Conservation (phyloP, 1,284 basidiomycete genomes). For the Lignosus rhinocerotis region DNA sequence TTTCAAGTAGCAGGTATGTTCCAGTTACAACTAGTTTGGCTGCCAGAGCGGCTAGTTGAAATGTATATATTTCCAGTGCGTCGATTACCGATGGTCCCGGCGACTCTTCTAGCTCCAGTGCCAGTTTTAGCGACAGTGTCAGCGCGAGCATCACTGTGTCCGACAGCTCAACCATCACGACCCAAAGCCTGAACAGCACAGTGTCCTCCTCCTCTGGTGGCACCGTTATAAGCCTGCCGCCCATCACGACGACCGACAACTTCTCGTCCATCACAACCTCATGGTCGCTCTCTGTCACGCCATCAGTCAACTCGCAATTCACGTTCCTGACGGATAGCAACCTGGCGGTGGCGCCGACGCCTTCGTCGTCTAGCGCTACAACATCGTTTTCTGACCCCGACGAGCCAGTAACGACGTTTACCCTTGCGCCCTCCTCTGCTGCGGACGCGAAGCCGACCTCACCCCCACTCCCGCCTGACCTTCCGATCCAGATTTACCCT, state of each 20-base stretch:
- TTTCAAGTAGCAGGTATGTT: conserved; percentile 8
- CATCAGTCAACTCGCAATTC: conserved; percentile 24
- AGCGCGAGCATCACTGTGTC: neutral
- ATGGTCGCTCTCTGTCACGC: conserved; percentile 23
- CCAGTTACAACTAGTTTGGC: conserved; percentile 1
- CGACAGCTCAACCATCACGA: conserved; percentile 6
- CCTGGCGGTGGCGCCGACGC: conserved; percentile 23
- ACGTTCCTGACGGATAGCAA: conserved; percentile 25
- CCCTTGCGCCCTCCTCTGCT: conserved; percentile 25
- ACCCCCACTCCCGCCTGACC: conserved; percentile 52
- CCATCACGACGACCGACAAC: conserved; percentile 8
- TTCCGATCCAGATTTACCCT: conserved; percentile 66
- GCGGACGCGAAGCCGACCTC: conserved; percentile 36
- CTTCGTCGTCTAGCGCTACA: conserved; percentile 23
- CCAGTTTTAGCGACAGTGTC: neutral
- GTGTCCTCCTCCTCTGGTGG: neutral
- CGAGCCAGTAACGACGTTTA: conserved; percentile 44
- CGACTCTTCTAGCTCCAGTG: conserved; percentile 1
- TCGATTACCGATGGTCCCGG: conserved; percentile 9
- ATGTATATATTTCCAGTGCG: conserved; percentile 1
- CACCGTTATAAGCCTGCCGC: conserved; percentile 20
- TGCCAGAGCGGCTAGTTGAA: conserved; percentile 1
- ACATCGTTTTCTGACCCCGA: conserved; percentile 49
- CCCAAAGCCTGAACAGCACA: neutral
- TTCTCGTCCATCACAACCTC: conserved; percentile 19